phyloP scores from a whole-genome alignment of 768 basidiomycete species.

The Tricholoma terreum region DNA sequence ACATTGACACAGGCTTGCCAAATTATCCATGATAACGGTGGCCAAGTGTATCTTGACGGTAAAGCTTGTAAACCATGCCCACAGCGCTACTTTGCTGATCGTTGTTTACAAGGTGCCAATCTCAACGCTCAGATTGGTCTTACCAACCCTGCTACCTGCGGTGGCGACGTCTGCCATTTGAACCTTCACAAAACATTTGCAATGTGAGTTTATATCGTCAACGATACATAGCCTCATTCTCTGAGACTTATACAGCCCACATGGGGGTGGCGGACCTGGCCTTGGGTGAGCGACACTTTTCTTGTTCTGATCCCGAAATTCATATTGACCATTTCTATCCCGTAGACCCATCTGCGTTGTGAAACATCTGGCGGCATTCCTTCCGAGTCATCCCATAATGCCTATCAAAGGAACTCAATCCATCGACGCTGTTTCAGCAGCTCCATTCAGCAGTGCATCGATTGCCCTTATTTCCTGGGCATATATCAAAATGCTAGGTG shows the following conservation, averaged over 20 bases:
- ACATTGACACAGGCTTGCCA: constrained; percentile 64
- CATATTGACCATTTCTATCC: constrained; percentile 1
- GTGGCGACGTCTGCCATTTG: constrained; percentile 97
- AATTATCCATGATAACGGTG: constrained; percentile 92
- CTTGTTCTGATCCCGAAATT: constrained; percentile 3
- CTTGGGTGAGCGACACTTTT: constrained; percentile 59
- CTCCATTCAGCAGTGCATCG: constrained; percentile 92
- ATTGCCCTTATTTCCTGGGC: constrained; percentile 98
- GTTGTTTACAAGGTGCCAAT: constrained; percentile 63
- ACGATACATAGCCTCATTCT: not conserved
- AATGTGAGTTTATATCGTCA: constrained; percentile 52
- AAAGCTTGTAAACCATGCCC: constrained; percentile 6
- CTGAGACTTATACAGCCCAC: constrained; percentile 55
- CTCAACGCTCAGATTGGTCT: constrained; percentile 92
- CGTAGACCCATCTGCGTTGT: constrained; percentile 90
- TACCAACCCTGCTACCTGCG: constrained; percentile 91
- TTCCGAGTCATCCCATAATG: constrained; percentile 83
- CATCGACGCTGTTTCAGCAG: constrained; percentile 87
- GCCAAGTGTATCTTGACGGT: constrained; percentile 97
- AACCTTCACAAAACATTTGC: constrained; percentile 98
- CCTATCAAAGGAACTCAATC: constrained; percentile 62
- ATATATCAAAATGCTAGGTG: constrained; percentile 99
- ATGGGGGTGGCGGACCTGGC: constrained; percentile 96
- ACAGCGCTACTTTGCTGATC: not conserved
- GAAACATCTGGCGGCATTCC: constrained; percentile 90